These are phyloP conservation scores for Prunus salicina DNA, from an alignment of 306 rosid genomes.

Conservation along the genomic window DNA sequence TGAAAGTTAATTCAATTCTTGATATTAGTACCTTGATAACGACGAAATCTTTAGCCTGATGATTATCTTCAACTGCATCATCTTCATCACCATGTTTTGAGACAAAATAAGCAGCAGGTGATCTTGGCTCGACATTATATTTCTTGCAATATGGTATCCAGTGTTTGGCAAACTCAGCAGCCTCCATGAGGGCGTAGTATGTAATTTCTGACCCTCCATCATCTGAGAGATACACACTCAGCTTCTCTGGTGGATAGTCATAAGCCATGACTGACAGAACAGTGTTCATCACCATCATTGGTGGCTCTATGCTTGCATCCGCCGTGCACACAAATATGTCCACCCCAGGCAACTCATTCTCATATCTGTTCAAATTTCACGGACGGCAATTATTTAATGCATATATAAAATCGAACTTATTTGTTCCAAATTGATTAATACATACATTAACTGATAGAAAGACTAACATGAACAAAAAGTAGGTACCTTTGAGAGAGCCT, in stretches of 20 bases:
- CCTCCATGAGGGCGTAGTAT: constrained; percentile 25
- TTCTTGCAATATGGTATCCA: constrained; percentile 50
- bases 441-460: too few species aligned
- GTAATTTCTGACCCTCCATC: constrained; percentile 34
- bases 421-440: too few species aligned
- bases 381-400: too few species aligned
- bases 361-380: constrained; percentile 27
- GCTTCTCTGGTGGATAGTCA: constrained; percentile 39
- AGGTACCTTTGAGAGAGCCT: constrained; percentile 54
- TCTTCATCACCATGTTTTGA: background rate
- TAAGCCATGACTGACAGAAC: constrained; percentile 34
- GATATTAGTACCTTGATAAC: constrained; percentile 35
- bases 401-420: too few species aligned
- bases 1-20: too few species aligned
- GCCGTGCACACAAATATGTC: constrained; percentile 48
- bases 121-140: constrained; percentile 31
- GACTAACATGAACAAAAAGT: too few species aligned
- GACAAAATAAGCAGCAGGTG: constrained; percentile 37
- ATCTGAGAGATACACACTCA: constrained; percentile 46
- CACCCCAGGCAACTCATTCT: constrained; percentile 28
- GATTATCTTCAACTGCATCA: background rate
- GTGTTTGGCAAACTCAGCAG: constrained; percentile 29
- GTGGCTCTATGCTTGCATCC: constrained; percentile 41
- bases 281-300: constrained; percentile 41
- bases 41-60: constrained; percentile 13